Evolutionary conservation across 441 rosid species (phyloP).

Genomic region (Croton setiger): DNA sequence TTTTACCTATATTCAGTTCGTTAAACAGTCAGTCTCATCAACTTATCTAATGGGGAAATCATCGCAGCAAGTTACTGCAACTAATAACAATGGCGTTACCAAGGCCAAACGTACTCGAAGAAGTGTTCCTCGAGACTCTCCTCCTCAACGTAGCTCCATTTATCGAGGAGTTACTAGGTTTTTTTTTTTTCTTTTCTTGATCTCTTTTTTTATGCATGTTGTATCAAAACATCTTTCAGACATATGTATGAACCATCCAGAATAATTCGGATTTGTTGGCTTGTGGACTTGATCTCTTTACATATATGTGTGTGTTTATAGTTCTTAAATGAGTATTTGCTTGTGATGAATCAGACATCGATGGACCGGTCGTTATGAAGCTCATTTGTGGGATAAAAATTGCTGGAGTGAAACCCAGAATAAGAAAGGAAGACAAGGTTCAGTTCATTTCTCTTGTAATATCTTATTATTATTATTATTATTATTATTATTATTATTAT

Average conservation of each 20-base stretch:
- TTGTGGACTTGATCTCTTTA: too few relatives aligned
- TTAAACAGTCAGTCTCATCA: too few relatives aligned
- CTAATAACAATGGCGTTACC: slow-evolving; percentile 22
- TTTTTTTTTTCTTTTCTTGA: neutral
- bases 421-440: slow-evolving; percentile 74
- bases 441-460: neutral
- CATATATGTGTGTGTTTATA: too few relatives aligned
- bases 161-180: slow-evolving; percentile 86
- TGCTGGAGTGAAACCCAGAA: slow-evolving; percentile 67
- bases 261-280: too few relatives aligned
- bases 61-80: slow-evolving; percentile 29
- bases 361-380: slow-evolving; percentile 68
- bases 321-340: neutral
- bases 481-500: too few relatives aligned
- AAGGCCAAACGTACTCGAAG: slow-evolving; percentile 73
- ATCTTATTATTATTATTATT: neutral
- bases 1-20: too few relatives aligned
- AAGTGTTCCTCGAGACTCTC: slow-evolving; percentile 67
- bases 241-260: too few relatives aligned
- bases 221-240: too few relatives aligned
- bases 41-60: slow-evolving; percentile 36
- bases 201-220: too few relatives aligned
- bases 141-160: slow-evolving; percentile 83
- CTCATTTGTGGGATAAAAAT: slow-evolving; percentile 72
- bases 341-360: slow-evolving; percentile 25